A percentile compares a stretch with the other conserved stretches of the same genome.
These are phyloP conservation scores for Dendrocalamus latiflorus DNA, from an alignment of 202 grass and related monocot species.

Conservation along the genomic window DNA sequence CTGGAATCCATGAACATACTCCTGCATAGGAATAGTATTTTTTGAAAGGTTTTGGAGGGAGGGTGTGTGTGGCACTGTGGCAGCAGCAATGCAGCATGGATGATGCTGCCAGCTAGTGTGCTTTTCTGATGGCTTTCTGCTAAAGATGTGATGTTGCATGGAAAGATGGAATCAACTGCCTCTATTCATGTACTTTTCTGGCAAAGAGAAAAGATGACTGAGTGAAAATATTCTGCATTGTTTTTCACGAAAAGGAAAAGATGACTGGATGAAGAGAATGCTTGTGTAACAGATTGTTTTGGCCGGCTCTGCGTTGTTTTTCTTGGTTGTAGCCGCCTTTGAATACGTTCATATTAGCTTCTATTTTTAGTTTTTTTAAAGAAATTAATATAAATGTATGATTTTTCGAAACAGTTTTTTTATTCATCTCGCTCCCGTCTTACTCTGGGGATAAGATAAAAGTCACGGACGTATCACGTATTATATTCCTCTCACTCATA, in stretches of 20 bases:
- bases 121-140: constrained; percentile 34
- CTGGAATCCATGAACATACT: constrained; percentile 30
- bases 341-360: too few relatives aligned
- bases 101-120: neutral
- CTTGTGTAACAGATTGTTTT: constrained; percentile 26
- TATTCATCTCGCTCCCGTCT: too few relatives aligned
- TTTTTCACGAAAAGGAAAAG: neutral
- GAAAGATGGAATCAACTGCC: constrained; percentile 29
- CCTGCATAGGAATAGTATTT: constrained; percentile 2
- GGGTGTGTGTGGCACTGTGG: neutral
- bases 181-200: neutral
- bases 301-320: constrained; percentile 10
- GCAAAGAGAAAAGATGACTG: constrained; percentile 37
- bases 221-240: constrained; percentile 19
- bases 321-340: neutral
- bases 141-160: constrained; percentile 48
- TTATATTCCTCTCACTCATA: fast-evolving
- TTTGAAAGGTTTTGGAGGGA: constrained; percentile 19
- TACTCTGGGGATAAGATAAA: too few relatives aligned
- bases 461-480: too few relatives aligned
- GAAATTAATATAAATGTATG: too few relatives aligned
- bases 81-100: neutral
- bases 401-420: too few relatives aligned
- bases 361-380: too few relatives aligned
- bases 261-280: constrained; percentile 12